Evolutionary conservation across 345 rosid species (phyloP).

Genomic region (Camelina laxa): DNA sequence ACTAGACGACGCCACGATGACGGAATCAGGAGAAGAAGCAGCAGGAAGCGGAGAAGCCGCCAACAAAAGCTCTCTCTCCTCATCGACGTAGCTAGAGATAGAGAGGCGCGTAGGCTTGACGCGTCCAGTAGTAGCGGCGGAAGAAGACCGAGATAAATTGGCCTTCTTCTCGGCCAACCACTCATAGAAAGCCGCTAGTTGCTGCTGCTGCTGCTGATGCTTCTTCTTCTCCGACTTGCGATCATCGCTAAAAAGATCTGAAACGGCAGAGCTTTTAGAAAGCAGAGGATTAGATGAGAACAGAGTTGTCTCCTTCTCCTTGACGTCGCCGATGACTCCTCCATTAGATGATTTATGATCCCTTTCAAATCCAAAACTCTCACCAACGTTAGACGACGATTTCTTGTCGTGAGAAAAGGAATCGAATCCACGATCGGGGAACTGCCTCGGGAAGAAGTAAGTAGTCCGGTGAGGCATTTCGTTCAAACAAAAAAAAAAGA

Average conservation of each 20-base stretch:
- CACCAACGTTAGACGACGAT: conserved; percentile 4
- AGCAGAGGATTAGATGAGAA: conserved; percentile 22
- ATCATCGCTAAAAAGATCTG: conserved; percentile 64
- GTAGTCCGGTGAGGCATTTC: conserved; percentile 96
- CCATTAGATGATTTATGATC: conserved; percentile 13
- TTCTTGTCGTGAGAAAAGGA: conserved; percentile 60
- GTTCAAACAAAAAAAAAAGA: neutral
- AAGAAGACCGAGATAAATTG: conserved; percentile 34
- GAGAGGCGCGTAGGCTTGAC: conserved; percentile 49
- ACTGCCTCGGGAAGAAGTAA: conserved; percentile 98
- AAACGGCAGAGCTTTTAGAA: conserved; percentile 41
- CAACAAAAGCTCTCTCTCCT: conserved; percentile 57
- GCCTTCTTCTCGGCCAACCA: conserved; percentile 69
- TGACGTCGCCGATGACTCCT: neutral
- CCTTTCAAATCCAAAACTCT: conserved; percentile 28
- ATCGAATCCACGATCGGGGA: conserved; percentile 80
- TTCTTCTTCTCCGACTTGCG: conserved; percentile 50
- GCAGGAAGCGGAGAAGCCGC: conserved; percentile 37
- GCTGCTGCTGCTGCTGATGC: conserved; percentile 80
- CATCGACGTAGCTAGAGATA: conserved; percentile 45
- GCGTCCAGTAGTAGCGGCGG: conserved; percentile 23
- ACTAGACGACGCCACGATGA: conserved; percentile 33
- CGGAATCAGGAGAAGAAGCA: conserved; percentile 30
- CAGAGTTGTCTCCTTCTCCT: conserved; percentile 18
- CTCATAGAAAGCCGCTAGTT: conserved; percentile 62